Evolutionary conservation across 495 filamentous ascomycete species (phyloP).

Genomic region (Copromyces sp.): DNA sequence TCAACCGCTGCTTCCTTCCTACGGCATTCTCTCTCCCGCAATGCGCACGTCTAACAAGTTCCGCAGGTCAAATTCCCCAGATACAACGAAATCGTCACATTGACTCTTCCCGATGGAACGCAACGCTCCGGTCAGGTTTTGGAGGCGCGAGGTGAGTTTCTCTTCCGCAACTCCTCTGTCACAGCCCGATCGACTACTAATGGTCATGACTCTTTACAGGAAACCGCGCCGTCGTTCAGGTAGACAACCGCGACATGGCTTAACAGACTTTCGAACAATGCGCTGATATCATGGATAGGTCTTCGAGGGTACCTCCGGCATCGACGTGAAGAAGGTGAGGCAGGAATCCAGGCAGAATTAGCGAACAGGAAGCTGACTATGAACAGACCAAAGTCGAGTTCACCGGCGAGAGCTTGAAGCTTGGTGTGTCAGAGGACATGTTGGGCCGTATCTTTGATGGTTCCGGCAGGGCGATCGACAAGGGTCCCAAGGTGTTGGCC

Average conservation of each 20-base stretch:
- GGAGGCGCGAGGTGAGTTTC: conserved; percentile 76
- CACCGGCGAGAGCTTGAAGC: conserved; percentile 90
- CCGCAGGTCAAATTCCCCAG: conserved; percentile 86
- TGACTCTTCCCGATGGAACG: conserved; percentile 91
- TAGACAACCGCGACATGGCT: conserved; percentile 31
- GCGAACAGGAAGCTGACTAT: conserved; percentile 6
- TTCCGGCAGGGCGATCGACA: conserved; percentile 93
- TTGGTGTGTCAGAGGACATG: conserved; percentile 99
- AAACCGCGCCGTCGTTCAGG: conserved; percentile 87
- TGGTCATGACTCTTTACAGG: conserved; percentile 38
- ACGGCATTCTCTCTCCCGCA: background rate
- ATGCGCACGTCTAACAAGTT: conserved; percentile 20
- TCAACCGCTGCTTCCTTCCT: background rate
- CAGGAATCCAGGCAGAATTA: background rate
- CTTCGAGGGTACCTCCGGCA: conserved; percentile 93
- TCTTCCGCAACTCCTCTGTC: background rate
- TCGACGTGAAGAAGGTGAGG: conserved; percentile 94
- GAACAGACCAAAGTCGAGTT: conserved; percentile 88
- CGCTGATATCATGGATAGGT: conserved; percentile 48
- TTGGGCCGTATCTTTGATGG: conserved; percentile 97
- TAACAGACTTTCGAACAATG: background rate
- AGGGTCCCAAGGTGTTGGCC: conserved; percentile 94
- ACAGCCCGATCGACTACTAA: conserved; percentile 8
- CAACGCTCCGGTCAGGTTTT: conserved; percentile 91
- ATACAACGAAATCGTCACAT: conserved; percentile 95